Conservation (phyloP, 345 rosid genomes). For the Pseudoturritis turrita region DNA sequence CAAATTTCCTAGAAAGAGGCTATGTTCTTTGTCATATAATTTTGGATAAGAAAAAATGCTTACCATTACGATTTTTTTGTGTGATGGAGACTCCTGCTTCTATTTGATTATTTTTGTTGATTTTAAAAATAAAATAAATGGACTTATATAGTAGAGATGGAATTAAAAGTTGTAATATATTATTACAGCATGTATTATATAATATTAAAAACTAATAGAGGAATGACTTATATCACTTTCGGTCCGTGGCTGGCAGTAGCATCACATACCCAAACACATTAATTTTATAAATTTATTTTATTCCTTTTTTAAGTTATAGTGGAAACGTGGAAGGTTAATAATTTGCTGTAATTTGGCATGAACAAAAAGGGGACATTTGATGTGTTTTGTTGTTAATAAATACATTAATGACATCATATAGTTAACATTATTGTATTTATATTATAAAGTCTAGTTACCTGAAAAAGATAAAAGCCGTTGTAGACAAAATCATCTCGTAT, state of each 20-base stretch:
- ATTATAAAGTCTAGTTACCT: neutral
- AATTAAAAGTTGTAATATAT: neutral
- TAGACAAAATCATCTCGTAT: slow-evolving; percentile 9
- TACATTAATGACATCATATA: neutral
- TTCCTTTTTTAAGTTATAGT: neutral
- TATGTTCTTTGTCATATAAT: slow-evolving; percentile 49
- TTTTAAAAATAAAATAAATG: neutral
- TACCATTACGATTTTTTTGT: slow-evolving; percentile 31
- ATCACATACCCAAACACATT: slow-evolving; percentile 21
- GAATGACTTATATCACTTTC: slow-evolving; percentile 20
- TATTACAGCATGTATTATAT: neutral
- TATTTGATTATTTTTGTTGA: neutral
- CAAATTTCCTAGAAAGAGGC: slow-evolving; percentile 24
- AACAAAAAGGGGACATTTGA: slow-evolving; percentile 3
- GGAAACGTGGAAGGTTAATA: slow-evolving; percentile 25
- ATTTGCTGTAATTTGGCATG: slow-evolving; percentile 7
- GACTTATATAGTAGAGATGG: neutral
- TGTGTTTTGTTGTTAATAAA: neutral
- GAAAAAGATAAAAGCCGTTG: neutral
- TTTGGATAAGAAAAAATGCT: slow-evolving; percentile 61
- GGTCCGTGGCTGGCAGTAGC: slow-evolving; percentile 25
- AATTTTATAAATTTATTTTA: neutral
- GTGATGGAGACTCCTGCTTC: slow-evolving; percentile 37
- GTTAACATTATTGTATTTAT: neutral
- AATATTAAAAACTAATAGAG: neutral